phyloP scores from a whole-genome alignment of 2,329 filamentous ascomycete species.

The Ophiocordyceps camponoti-saundersi region DNA sequence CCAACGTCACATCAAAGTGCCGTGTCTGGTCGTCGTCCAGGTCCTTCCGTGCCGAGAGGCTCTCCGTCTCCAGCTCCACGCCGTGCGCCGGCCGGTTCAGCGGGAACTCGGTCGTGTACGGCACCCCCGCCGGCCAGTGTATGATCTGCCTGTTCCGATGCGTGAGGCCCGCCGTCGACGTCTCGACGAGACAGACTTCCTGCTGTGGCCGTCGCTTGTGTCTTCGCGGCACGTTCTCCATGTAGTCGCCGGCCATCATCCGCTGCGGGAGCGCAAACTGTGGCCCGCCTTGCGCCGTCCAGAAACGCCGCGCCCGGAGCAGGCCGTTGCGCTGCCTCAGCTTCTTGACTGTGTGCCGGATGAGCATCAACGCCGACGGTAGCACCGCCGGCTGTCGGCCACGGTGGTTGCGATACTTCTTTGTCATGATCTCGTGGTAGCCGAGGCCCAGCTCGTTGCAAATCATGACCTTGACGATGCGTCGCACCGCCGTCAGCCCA shows the following conservation, averaged over 20 bases:
- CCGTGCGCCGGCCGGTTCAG: background rate
- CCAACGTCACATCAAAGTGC: background rate
- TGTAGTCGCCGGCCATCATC: background rate
- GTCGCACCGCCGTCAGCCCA: slow-evolving; percentile 2
- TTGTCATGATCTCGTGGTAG: slow-evolving; percentile 2
- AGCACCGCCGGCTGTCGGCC: background rate
- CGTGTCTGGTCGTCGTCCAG: background rate
- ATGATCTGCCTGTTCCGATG: background rate
- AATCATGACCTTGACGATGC: slow-evolving; percentile 4
- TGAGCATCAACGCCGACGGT: slow-evolving; percentile 1
- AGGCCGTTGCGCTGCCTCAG: background rate
- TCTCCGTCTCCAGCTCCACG: background rate
- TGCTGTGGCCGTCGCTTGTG: background rate
- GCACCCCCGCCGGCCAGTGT: background rate
- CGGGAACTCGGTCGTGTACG: background rate
- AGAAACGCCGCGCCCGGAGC: slow-evolving; percentile 1
- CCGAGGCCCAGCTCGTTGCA: slow-evolving; percentile 6
- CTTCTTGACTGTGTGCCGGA: background rate
- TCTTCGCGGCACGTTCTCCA: background rate
- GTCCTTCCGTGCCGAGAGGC: background rate
- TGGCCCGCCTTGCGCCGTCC: slow-evolving; percentile 4
- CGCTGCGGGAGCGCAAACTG: slow-evolving; percentile 3
- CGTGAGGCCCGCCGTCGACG: background rate
- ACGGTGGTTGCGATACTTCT: background rate
- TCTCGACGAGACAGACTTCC: background rate